Evolutionary conservation across 345 rosid genomes (phyloP).

Genomic region (Murraya koenigii): DNA sequence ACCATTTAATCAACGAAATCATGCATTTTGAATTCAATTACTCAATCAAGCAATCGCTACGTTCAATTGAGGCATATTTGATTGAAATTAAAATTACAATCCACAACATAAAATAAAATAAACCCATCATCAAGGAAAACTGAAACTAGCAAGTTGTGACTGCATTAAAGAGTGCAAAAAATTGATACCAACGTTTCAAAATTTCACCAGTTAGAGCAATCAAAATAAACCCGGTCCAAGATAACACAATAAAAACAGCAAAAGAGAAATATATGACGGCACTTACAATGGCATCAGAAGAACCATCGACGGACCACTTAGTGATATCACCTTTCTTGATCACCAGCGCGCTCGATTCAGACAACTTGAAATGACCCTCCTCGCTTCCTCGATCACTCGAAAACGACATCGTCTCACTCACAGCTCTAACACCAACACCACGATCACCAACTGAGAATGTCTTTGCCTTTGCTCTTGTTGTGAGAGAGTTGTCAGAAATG

Average conservation of each 20-base stretch:
- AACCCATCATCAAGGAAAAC: background rate
- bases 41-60: background rate
- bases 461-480: background rate
- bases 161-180: background rate
- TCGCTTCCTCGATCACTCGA: conserved; percentile 13
- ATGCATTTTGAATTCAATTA: background rate
- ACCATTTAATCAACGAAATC: background rate
- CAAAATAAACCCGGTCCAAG: background rate
- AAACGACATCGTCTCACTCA: conserved; percentile 43
- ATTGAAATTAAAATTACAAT: background rate
- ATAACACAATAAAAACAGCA: too few relatives aligned
- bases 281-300: conserved; percentile 80
- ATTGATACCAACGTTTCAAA: background rate
- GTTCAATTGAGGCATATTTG: background rate
- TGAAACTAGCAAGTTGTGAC: background rate
- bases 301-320: conserved; percentile 66
- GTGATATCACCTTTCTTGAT: conserved; percentile 85
- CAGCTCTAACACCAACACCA: conserved; percentile 15
- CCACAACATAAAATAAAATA: background rate
- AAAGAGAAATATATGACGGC: background rate
- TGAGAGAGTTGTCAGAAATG: background rate
- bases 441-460: background rate
- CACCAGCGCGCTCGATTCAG: conserved; percentile 47
- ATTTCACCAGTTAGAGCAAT: background rate
- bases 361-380: conserved; percentile 42